Evolutionary conservation across 192 early-diverging fungal species (phyloP).

Genomic region (Coemansia sp.): DNA sequence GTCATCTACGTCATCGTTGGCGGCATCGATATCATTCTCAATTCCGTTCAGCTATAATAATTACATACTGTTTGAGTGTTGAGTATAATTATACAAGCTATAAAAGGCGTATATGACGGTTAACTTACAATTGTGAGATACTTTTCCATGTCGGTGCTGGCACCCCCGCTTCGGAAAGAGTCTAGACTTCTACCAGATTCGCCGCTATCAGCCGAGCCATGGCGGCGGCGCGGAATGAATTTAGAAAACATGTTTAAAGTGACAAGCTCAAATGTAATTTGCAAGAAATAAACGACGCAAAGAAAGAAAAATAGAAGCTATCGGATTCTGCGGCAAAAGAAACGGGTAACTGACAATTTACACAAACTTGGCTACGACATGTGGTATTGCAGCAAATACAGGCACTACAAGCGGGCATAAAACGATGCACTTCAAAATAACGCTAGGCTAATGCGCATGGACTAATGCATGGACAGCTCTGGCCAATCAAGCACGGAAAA

Average conservation of each 20-base stretch:
- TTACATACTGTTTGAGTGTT: background rate
- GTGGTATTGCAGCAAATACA: conserved; percentile 5
- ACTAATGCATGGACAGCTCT: background rate
- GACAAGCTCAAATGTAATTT: conserved; percentile 10
- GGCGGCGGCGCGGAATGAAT: conserved; percentile 21
- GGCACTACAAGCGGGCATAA: background rate
- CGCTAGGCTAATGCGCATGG: conserved; percentile 3
- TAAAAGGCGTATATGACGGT: background rate
- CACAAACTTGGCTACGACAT: background rate
- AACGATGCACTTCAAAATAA: conserved; percentile 3
- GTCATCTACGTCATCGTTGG: conserved; percentile 33
- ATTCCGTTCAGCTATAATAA: conserved; percentile 33
- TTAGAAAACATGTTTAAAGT: conserved; percentile 27
- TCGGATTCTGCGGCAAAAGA: background rate
- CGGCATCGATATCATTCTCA: conserved; percentile 31
- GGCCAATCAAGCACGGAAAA: background rate
- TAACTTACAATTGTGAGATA: conserved; percentile 34
- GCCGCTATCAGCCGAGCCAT: conserved; percentile 12
- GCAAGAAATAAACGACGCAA: background rate
- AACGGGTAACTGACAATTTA: background rate
- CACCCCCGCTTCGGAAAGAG: conserved; percentile 14
- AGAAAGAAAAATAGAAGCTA: background rate
- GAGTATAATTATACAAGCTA: background rate
- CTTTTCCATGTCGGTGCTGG: conserved; percentile 43
- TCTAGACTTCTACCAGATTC: conserved; percentile 15